Evolutionary conservation across 352 stramenopile species (phyloP), one percentile per base, ranked within the genome.

Genomic region (Phytophthora foliorum): DNA sequence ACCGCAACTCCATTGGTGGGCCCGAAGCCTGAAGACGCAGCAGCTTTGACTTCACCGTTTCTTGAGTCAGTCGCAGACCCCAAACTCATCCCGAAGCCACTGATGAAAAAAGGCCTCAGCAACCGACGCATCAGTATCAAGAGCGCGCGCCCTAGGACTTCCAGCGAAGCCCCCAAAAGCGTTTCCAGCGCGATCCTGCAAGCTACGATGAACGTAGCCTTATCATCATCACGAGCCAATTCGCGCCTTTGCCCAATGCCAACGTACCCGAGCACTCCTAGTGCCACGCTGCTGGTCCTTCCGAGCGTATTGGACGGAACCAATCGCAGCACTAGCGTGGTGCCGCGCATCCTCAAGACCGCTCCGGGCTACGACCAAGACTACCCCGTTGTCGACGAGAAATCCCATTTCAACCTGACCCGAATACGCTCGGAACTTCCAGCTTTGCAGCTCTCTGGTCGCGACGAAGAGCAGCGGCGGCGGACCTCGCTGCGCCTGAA

Each of bases 371-470:
- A 56, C 14, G 62, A 66, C 11, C 55, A 58, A 36, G 39, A 69
- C 2, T 52, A 41, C 19, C 49, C 53, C 4, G 25, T 7, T 2
- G n/a, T 45, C 6, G 68, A 72, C 17, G 32, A 62, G 0, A 57
- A 62, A 31, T n/a, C 49, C 2, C 62, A 51, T 13, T 70, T 67
- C 27, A 78, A 63, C 16, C 51, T 77, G 5, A 44, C 36, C 3
- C 70, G 67, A 44, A 52, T 78, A 4, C 55, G 64, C 13, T 72
- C 61, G 0, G 79, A 84, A 22, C 62, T 84, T 5, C 73, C 73
- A 19, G 45, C 16, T 11, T 31, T 82, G 25, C 56, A 68, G 21
- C 57, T 52, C 6, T 64, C 60, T 38, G 21, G 63, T 21, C 58
- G 62, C 0, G 69, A 67, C 16, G 55, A 72, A 25, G 59, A 75